Conservation (phyloP, 306 rosid species). For the Quercus parvula region DNA sequence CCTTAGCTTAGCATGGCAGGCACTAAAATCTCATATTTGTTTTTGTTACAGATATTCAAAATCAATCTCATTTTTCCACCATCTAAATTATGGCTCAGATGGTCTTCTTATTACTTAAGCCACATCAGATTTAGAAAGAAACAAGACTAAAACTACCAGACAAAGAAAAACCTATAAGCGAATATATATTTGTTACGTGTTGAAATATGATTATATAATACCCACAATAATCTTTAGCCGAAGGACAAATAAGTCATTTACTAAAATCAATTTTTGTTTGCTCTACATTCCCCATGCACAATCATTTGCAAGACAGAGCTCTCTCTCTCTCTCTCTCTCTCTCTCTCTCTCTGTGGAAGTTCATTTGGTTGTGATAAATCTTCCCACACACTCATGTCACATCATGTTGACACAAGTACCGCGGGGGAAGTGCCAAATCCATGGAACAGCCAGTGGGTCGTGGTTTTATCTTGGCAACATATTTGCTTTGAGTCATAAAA, state of each 20-base stretch:
- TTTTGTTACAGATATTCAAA: background rate
- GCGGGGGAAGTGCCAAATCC: background rate
- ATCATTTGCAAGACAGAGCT: too few relatives aligned
- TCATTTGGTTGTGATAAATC: background rate
- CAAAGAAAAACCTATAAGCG: background rate
- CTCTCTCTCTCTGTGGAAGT: background rate
- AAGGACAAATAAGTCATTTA: background rate
- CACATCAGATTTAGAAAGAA: too few relatives aligned
- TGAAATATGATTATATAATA: background rate
- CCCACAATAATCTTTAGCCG: background rate
- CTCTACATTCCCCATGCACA: too few relatives aligned
- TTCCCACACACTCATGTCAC: background rate
- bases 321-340: background rate
- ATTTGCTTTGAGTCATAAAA: background rate
- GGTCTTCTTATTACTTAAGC: too few relatives aligned
- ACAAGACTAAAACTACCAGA: background rate
- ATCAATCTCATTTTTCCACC: background rate
- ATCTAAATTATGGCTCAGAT: background rate
- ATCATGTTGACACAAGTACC: background rate
- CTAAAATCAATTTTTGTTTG: background rate
- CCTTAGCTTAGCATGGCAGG: background rate
- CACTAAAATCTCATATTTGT: background rate
- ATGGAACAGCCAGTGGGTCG: background rate
- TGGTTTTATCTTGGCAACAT: background rate
- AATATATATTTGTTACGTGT: background rate